Evolutionary conservation across 805 yeast genomes (phyloP), one percentile per base, ranked within the genome.

Genomic region (Grigorovia jiainica): DNA sequence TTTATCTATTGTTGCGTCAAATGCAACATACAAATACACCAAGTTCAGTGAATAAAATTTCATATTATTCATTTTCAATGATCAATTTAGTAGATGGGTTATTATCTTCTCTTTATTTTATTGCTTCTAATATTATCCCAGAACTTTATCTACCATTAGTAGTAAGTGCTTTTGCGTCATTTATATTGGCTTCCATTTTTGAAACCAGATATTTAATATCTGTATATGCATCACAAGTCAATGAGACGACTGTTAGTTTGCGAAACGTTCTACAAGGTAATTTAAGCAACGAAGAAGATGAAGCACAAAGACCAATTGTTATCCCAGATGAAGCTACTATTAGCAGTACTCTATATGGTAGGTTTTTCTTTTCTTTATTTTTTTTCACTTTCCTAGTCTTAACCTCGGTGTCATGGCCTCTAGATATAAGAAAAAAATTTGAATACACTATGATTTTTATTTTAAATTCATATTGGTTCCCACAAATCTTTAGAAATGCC

Each of bases 381-480:
- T 65, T 67, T 3, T 71, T 75, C 47, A 68, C 82, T 9, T 73
- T 85, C 51, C 44, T 82, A 1, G 60, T 82, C 0, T 43, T 81
- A 39, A 78, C 75, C 49, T 71, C 82, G 10, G 53, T 70, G 1
- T 58, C 75, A 36, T 84, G 92, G 94, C 79, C 87, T 33, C 67
- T 67, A 17, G 63, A 57, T 16, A 63, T 74, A 31, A 64, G 95
- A 42, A 60, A 58, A 21, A 50, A 66, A 1, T 75, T 79, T 52
- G 95, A 87, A 55, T 76, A 73, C 43, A 40, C 72, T 4, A 62
- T 73, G 1, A 57, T 81, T 8, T 45, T 78, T 2, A 39, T 70
- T 1, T 51, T 81, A 23, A 82, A 78, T 57, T 82, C 95, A 1
- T 80, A 75, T 50, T 87, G 96, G 96, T 50, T 84, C 13, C 96